Percentiles rank a stretch among this genome's conserved stretches.
phyloP scores from a whole-genome alignment of 2,329 filamentous ascomycete species.

The Aspergillus transmontanensis region DNA sequence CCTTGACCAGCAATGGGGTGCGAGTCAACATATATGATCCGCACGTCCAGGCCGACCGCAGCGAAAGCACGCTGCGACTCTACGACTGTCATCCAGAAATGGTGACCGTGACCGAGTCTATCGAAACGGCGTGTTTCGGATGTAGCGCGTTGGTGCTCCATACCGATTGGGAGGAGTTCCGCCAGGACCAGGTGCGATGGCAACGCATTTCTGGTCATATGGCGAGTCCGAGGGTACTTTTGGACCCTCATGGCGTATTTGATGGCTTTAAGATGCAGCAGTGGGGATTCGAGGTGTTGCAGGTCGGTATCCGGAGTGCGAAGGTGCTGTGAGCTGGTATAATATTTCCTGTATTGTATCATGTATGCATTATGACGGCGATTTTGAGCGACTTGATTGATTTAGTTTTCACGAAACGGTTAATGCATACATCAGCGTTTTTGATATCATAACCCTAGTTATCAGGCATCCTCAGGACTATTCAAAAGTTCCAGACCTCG shows the following conservation, averaged over 20 bases:
- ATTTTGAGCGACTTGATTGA: not conserved
- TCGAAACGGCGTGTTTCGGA: slow-evolving; percentile 14
- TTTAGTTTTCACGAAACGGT: not conserved
- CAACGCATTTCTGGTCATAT: slow-evolving; percentile 13
- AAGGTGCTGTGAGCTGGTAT: slow-evolving; percentile 2
- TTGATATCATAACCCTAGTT: not conserved
- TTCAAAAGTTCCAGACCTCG: not conserved
- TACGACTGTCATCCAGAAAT: slow-evolving; percentile 5
- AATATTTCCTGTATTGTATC: not conserved
- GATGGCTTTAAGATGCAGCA: slow-evolving; percentile 19
- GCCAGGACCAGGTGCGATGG: slow-evolving; percentile 11
- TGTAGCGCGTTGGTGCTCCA: slow-evolving; percentile 17
- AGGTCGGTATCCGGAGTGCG: slow-evolving; percentile 6
- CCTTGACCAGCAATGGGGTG: slow-evolving; percentile 11
- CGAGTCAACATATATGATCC: slow-evolving; percentile 11
- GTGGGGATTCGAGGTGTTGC: slow-evolving; percentile 18
- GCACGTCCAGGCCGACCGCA: slow-evolving; percentile 2
- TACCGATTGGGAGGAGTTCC: slow-evolving; percentile 10
- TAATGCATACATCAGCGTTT: not conserved
- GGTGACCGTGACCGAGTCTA: slow-evolving; percentile 9
- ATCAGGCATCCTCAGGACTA: no score
- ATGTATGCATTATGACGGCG: slow-evolving; percentile 1
- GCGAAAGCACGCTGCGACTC: slow-evolving; percentile 2
- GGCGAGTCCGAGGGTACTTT: slow-evolving; percentile 11
- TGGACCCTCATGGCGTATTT: slow-evolving; percentile 12